phyloP scores from a whole-genome alignment of 73 alveolate species.

The Paramecium caudatum region DNA sequence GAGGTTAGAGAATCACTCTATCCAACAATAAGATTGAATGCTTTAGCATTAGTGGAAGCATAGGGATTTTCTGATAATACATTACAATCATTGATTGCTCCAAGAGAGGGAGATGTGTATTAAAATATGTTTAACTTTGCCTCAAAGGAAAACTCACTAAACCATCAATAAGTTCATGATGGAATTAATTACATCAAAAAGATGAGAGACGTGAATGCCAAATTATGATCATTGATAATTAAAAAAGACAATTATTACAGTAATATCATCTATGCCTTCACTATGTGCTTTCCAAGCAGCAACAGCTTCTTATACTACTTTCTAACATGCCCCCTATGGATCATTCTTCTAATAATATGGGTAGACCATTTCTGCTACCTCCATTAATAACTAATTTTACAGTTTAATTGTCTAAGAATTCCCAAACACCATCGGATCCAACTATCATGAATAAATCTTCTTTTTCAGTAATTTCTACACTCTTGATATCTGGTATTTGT shows the following conservation, averaged over 20 bases:
- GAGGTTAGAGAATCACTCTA: background rate
- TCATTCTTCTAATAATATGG: constrained; percentile 52
- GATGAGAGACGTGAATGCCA: background rate
- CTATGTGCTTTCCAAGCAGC: background rate
- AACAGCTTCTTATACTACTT: background rate
- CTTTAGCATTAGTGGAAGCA: constrained; percentile 36
- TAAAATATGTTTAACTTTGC: constrained; percentile 33
- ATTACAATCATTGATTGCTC: constrained; percentile 69
- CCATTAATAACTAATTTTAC: background rate
- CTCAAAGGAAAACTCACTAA: constrained; percentile 61
- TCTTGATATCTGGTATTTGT: constrained; percentile 11
- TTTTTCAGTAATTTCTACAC: background rate
- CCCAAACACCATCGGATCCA: constrained; percentile 52
- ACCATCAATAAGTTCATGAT: background rate
- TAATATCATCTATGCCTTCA: constrained; percentile 35
- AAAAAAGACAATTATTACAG: constrained; percentile 31
- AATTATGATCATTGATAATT: constrained; percentile 7
- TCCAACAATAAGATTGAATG: background rate
- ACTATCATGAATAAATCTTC: constrained; percentile 24
- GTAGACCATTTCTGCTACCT: constrained; percentile 19
- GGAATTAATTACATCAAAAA: background rate
- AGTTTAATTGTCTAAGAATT: background rate
- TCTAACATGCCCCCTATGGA: constrained; percentile 57
- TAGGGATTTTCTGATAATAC: constrained; percentile 69
- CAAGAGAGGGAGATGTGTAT: constrained; percentile 61